Conservation (phyloP, 345 rosid genomes). For the Reutealis trisperma region DNA sequence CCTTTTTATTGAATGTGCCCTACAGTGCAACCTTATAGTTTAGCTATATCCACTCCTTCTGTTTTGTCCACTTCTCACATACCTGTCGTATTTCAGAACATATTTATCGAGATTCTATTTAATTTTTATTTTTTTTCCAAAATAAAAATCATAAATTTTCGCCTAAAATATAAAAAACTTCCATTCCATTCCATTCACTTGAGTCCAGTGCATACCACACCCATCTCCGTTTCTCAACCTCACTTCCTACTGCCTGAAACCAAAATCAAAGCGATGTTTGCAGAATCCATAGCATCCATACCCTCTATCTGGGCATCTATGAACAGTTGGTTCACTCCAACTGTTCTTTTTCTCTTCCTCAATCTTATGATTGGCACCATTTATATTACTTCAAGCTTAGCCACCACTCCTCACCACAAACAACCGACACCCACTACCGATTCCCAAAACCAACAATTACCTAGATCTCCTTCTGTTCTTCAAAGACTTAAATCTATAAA, state of each 20-base stretch:
- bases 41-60: background rate
- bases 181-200: too few species aligned
- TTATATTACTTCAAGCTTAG: constrained; percentile 55
- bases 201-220: background rate
- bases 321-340: constrained; percentile 78
- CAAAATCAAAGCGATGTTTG: constrained; percentile 40
- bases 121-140: background rate
- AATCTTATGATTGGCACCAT: constrained; percentile 77
- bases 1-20: constrained; percentile 1
- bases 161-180: background rate
- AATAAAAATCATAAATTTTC: background rate
- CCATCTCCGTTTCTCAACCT: background rate
- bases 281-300: constrained; percentile 40
- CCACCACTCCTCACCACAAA: constrained; percentile 29
- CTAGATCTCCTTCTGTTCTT: constrained; percentile 67
- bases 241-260: background rate
- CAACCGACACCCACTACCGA: background rate
- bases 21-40: constrained; percentile 3
- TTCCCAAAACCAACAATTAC: constrained; percentile 25
- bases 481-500: constrained; percentile 70
- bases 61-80: constrained; percentile 18
- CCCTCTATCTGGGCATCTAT: constrained; percentile 63
- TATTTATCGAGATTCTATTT: background rate
- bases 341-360: constrained; percentile 72
- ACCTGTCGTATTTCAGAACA: background rate